Conservation (phyloP, 371 early-diverging fungal species). For the Actinomortierella wolfii region DNA sequence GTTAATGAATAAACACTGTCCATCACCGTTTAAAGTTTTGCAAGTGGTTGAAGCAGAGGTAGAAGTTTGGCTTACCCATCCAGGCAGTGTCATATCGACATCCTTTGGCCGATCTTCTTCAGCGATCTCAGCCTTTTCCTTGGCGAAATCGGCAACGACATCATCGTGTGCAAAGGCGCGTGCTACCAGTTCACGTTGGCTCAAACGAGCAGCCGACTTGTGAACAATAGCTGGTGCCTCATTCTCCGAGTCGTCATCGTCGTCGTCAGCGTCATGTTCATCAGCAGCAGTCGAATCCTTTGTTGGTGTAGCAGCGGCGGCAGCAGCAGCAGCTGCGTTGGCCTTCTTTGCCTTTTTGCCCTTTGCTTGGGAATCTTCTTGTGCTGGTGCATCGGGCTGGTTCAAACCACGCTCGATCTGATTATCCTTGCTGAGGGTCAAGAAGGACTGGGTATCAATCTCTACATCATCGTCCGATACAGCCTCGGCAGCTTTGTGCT, state of each 20-base stretch:
- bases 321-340: slow-evolving; percentile 8
- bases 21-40: no score
- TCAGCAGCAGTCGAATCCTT: slow-evolving; percentile 3
- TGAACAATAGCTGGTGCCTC: slow-evolving; percentile 55
- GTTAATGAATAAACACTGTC: no score
- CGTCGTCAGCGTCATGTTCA: slow-evolving; percentile 34
- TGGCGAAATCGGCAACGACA: slow-evolving; percentile 86
- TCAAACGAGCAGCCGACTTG: slow-evolving; percentile 62
- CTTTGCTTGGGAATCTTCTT: background rate
- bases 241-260: slow-evolving; percentile 40
- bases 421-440: slow-evolving; percentile 47
- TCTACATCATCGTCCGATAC: slow-evolving; percentile 59
- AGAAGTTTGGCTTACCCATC: slow-evolving; percentile 81
- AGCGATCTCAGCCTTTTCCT: slow-evolving; percentile 74
- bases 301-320: slow-evolving; percentile 15
- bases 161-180: slow-evolving; percentile 95
- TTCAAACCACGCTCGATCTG: slow-evolving; percentile 31
- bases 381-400: slow-evolving; percentile 8
- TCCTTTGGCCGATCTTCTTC: slow-evolving; percentile 79
- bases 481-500: slow-evolving; percentile 49
- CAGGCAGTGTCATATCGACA: slow-evolving; percentile 87
- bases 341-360: slow-evolving; percentile 2
- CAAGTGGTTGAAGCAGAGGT: no score
- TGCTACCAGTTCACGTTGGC: slow-evolving; percentile 85
- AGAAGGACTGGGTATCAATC: slow-evolving; percentile 59